Percentiles rank a stretch among this genome's conserved stretches.
These are phyloP conservation scores for Metarhizium anisopliae DNA, from an alignment of 2,329 filamentous ascomycete genomes.

Conservation along the genomic window DNA sequence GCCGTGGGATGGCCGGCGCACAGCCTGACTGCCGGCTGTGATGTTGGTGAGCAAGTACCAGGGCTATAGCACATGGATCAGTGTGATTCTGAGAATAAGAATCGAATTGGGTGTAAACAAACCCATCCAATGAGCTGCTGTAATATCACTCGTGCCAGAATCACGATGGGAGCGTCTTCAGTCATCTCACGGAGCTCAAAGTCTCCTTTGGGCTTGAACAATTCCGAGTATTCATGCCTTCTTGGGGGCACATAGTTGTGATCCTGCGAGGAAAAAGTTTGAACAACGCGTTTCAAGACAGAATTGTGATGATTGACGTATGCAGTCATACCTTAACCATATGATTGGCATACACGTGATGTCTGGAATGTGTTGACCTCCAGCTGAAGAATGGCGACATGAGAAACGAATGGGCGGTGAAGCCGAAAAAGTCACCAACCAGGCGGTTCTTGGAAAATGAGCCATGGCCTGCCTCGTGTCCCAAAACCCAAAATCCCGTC, in stretches of 20 bases:
- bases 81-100: too few relatives aligned
- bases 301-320: too few relatives aligned
- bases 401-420: slow-evolving; percentile 55
- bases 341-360: slow-evolving; percentile 61
- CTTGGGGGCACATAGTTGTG: neutral
- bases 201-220: neutral
- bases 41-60: slow-evolving; percentile 53
- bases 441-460: slow-evolving; percentile 50
- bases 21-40: slow-evolving; percentile 18
- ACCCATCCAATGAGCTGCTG: slow-evolving; percentile 60
- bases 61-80: too few relatives aligned
- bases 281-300: too few relatives aligned
- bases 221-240: neutral
- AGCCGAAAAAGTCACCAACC: slow-evolving; percentile 55
- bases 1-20: neutral
- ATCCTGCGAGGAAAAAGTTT: too few relatives aligned
- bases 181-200: slow-evolving; percentile 40
- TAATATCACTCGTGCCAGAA: slow-evolving; percentile 42
- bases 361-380: slow-evolving; percentile 61
- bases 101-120: neutral
- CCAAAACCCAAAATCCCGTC: slow-evolving; percentile 62
- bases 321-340: slow-evolving; percentile 38
- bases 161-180: slow-evolving; percentile 54
- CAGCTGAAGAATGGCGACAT: slow-evolving; percentile 65
- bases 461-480: slow-evolving; percentile 63